Conservation (phyloP, 257 asterid species). For the Cynanchum wilfordii region DNA sequence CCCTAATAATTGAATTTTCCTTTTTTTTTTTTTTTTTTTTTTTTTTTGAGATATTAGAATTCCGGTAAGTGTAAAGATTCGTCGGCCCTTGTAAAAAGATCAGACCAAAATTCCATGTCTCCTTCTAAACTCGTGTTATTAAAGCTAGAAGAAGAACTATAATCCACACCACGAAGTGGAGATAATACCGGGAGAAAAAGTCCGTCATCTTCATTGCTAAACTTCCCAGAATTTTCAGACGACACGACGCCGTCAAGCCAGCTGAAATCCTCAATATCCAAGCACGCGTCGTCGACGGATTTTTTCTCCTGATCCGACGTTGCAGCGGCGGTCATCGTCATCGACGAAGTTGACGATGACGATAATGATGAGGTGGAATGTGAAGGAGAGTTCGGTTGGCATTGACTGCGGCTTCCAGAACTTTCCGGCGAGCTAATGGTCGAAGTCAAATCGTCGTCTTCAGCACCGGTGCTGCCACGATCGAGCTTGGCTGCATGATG, state of each 20-base stretch:
- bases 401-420: background rate
- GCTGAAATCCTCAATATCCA: slow-evolving; percentile 1
- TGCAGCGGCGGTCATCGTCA: background rate
- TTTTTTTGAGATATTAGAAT: background rate
- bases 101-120: slow-evolving; percentile 22
- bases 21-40: background rate
- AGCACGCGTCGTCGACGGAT: background rate
- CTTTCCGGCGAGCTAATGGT: background rate
- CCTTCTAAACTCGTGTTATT: background rate
- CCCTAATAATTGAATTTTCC: too few relatives aligned
- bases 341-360: background rate
- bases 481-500: background rate
- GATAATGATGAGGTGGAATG: slow-evolving; percentile 4
- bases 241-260: slow-evolving; percentile 7
- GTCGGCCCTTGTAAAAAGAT: slow-evolving; percentile 13
- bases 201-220: background rate
- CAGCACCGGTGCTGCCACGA: too few relatives aligned
- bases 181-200: background rate
- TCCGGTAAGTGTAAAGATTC: slow-evolving; percentile 2
- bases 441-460: background rate
- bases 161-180: slow-evolving; percentile 2
- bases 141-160: background rate
- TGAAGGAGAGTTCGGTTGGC: slow-evolving; percentile 4
- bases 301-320: background rate
- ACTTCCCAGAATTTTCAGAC: background rate